Evolutionary conservation across 2,329 filamentous ascomycete species (phyloP).

Genomic region (Hymenoscyphus fraxineus): DNA sequence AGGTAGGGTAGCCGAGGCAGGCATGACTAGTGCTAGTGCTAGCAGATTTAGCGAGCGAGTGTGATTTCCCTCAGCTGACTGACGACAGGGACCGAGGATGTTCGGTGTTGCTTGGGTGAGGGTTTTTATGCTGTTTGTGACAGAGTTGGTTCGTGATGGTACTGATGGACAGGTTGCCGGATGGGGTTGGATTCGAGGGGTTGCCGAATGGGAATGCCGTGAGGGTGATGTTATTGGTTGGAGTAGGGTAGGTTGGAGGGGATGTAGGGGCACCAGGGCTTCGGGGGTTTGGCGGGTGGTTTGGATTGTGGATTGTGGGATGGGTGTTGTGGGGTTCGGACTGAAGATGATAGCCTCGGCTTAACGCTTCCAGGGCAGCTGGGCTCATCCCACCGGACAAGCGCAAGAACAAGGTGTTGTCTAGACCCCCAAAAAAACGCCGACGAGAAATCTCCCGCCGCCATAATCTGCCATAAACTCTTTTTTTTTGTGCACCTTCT

Average conservation of each 20-base stretch:
- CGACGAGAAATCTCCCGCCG: constrained; percentile 1
- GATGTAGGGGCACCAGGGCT: too few relatives aligned
- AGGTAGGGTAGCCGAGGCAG: not conserved
- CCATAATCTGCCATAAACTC: not conserved
- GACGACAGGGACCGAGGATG: not conserved
- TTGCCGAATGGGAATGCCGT: too few relatives aligned
- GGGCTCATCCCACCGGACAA: not conserved
- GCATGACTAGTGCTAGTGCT: too few relatives aligned
- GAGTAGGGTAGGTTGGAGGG: too few relatives aligned
- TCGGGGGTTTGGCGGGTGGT: not conserved
- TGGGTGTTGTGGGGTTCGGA: not conserved
- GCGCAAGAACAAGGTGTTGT: not conserved
- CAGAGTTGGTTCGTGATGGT: too few relatives aligned
- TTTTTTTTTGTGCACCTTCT: not conserved
- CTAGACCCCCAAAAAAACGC: not conserved
- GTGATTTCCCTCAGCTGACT: not conserved
- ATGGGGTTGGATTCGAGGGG: too few relatives aligned
- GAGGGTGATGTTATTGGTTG: too few relatives aligned
- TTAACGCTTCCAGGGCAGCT: not conserved
- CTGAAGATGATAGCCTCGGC: not conserved
- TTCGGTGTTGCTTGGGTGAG: not conserved
- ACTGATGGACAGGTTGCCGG: too few relatives aligned
- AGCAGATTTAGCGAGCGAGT: not conserved
- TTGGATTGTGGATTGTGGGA: not conserved
- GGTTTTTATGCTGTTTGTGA: too few relatives aligned